A percentile compares a stretch with the other conserved stretches of the same genome.
These are phyloP conservation scores for Polyplosphaeria fusca DNA, from an alignment of 495 filamentous ascomycete genomes.

Conservation along the genomic window DNA sequence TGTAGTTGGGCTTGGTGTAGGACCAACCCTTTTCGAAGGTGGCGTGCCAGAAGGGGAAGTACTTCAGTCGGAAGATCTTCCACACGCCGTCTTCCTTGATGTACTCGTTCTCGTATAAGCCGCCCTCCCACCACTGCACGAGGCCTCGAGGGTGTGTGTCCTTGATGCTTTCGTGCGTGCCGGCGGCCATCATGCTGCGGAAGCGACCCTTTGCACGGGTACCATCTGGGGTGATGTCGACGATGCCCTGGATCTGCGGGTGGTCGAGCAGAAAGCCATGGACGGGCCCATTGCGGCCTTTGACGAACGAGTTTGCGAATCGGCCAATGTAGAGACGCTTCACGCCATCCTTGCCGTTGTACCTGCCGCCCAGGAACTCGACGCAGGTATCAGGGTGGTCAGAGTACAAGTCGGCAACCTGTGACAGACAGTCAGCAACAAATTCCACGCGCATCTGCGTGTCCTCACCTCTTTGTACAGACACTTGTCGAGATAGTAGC, in stretches of 20 bases:
- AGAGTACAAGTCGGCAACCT: constrained; percentile 53
- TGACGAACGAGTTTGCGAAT: constrained; percentile 43
- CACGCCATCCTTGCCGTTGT: constrained; percentile 53
- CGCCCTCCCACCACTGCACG: constrained; percentile 57
- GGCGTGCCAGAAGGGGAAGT: constrained; percentile 58
- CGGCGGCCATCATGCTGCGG: constrained; percentile 55
- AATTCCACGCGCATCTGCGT: background rate
- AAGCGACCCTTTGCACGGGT: constrained; percentile 53
- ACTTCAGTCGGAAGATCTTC: constrained; percentile 54
- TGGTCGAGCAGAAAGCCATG: constrained; percentile 56
- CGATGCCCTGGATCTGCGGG: constrained; percentile 53
- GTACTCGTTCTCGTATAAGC: constrained; percentile 59
- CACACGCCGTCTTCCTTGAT: constrained; percentile 55
- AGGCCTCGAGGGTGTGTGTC: constrained; percentile 50
- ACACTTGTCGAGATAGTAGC: constrained; percentile 59
- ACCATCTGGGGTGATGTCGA: constrained; percentile 41
- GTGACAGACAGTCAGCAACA: background rate
- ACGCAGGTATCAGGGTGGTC: constrained; percentile 55
- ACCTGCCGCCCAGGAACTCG: constrained; percentile 55
- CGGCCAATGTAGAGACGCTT: constrained; percentile 53
- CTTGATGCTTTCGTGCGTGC: constrained; percentile 49
- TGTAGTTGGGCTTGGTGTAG: constrained; percentile 51
- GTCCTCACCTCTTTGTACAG: constrained; percentile 51
- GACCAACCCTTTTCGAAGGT: constrained; percentile 53
- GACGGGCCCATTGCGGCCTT: constrained; percentile 54